Base-by-base conservation (phyloP, 768 basidiomycete genomes). In the Lactarius sp. region DNA sequence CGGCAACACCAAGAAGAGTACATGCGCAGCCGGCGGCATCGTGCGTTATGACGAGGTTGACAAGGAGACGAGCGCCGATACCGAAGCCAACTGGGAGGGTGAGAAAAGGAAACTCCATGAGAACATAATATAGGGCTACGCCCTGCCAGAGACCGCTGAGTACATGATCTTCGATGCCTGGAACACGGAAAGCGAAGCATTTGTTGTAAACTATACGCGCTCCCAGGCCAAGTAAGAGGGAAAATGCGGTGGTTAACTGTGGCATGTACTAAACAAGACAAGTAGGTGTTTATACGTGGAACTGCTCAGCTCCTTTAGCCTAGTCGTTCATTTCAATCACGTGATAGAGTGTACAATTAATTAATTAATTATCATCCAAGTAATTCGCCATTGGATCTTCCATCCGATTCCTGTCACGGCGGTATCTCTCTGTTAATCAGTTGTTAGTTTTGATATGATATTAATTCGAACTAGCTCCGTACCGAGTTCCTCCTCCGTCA, bases 331-430 rank as follows among this genome's bases (percentile, higher is more conserved):
- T 51, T 36, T 61, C 50, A 10, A n/a, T 59, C 68, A 68, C 66
- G 68, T 68, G 68, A 67, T 52, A 66, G 66, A 7, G 5, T 6
- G 2, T 49, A 49, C 22, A 49, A 22, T 44, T 8, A 18, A 6
- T 47, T 20, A 47, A 22, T 8, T 9, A 47, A 47, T 47, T 12
- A 49, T 14, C 68, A 73, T 94, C 94, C 56, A 92, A 81, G 72
- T 94, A 94, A 73, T 90, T 92, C 46, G 90, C 90, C 94, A 97
- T 97, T 4, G 94, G 94, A 74, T 97, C 94, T 62, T 94, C 91
- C 53, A 80, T 77, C 75, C 86, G 84, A 56, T 84, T 83, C 67
- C 81, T 82, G 34, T 73, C 80, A 83, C 93, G 86, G 62, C 94
- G 83, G 74, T 95, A 97, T n/a, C 90, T 91, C 87, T 97, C 93